These are phyloP conservation scores for Chaetomium sp. DNA, from an alignment of 2,329 filamentous ascomycete genomes.

Conservation along the genomic window DNA sequence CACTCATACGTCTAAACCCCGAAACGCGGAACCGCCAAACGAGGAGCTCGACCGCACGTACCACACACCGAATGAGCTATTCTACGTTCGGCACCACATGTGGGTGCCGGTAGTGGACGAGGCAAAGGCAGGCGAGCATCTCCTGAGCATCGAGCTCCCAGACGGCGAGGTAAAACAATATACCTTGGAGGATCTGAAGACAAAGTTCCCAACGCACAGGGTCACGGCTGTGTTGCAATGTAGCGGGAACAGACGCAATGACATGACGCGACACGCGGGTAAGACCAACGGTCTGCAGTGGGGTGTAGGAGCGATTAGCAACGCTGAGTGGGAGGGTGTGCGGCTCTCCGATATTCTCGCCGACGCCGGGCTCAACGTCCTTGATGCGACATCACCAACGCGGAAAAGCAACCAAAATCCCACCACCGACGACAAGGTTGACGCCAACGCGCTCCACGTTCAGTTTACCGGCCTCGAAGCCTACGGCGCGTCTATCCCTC, in stretches of 20 bases:
- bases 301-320: slow-evolving; percentile 62
- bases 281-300: slow-evolving; percentile 61
- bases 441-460: slow-evolving; percentile 50
- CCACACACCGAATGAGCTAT: slow-evolving; percentile 57
- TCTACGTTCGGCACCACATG: slow-evolving; percentile 65
- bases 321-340: slow-evolving; percentile 61
- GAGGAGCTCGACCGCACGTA: slow-evolving; percentile 53
- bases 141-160: slow-evolving; percentile 56
- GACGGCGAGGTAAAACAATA: slow-evolving; percentile 57
- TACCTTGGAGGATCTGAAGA: slow-evolving; percentile 56
- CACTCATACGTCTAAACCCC: slow-evolving; percentile 56
- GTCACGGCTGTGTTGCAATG: slow-evolving; percentile 62
- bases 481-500: slow-evolving; percentile 63
- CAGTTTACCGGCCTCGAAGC: slow-evolving; percentile 63
- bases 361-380: slow-evolving; percentile 53
- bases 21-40: slow-evolving; percentile 63
- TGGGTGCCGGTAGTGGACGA: slow-evolving; percentile 58
- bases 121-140: slow-evolving; percentile 45
- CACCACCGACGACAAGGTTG: slow-evolving; percentile 45
- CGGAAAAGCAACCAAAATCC: slow-evolving; percentile 19
- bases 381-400: slow-evolving; percentile 27
- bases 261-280: slow-evolving; percentile 56
- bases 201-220: slow-evolving; percentile 52
- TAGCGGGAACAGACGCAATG: slow-evolving; percentile 60
- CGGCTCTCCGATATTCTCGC: slow-evolving; percentile 57